Evolutionary conservation across 768 basidiomycete species (phyloP).

Genomic region (Boletellus emodensis): DNA sequence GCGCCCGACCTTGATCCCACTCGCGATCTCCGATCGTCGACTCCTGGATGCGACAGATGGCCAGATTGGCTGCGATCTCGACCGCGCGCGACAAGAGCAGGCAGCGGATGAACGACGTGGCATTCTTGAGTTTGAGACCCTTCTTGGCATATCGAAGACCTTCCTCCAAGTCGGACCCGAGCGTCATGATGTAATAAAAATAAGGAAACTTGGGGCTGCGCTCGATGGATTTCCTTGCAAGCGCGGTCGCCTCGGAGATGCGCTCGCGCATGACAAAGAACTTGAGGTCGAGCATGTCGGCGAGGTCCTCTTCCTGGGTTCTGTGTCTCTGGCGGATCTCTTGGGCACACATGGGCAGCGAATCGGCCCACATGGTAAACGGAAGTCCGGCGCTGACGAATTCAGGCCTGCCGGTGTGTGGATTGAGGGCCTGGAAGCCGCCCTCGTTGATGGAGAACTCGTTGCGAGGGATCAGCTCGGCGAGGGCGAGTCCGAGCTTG

Average conservation of each 20-base stretch:
- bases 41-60: constrained; percentile 46
- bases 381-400: constrained; percentile 48
- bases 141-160: constrained; percentile 63
- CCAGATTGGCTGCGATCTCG: constrained; percentile 57
- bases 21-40: constrained; percentile 38
- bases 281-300: constrained; percentile 66
- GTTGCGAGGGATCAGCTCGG: constrained; percentile 48
- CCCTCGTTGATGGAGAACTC: constrained; percentile 65
- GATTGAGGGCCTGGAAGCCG: constrained; percentile 43
- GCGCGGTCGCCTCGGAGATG: constrained; percentile 43
- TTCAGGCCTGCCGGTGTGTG: constrained; percentile 40
- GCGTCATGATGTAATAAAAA: constrained; percentile 58
- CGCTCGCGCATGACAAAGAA: constrained; percentile 47
- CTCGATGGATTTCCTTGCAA: constrained; percentile 45
- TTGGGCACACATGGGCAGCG: constrained; percentile 55
- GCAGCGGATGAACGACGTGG: constrained; percentile 52
- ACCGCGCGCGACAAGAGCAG: constrained; percentile 60
- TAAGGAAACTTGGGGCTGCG: constrained; percentile 59
- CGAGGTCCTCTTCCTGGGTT: constrained; percentile 44
- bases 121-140: constrained; percentile 53
- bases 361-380: constrained; percentile 55
- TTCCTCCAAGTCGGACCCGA: constrained; percentile 44
- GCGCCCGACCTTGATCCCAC: constrained; percentile 59
- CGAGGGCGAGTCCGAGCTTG: constrained; percentile 46
- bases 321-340: constrained; percentile 47